Conservation (phyloP, 2,329 filamentous ascomycete species). For the Helotiales sp. region DNA sequence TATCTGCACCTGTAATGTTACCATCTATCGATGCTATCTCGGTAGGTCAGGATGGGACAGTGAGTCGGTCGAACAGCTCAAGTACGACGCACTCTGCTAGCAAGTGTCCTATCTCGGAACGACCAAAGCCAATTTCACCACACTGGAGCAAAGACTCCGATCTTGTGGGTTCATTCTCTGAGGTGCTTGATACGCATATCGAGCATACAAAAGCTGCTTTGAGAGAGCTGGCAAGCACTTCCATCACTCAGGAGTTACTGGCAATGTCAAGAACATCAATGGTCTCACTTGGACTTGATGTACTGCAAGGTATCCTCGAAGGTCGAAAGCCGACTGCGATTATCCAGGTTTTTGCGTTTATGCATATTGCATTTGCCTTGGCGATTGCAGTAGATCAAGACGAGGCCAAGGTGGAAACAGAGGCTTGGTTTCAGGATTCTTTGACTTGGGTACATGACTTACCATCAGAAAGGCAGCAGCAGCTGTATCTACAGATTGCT, state of each 20-base stretch:
- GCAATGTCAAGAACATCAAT: conserved; percentile 28
- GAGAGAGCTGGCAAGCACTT: conserved; percentile 17
- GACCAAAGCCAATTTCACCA: conserved; percentile 17
- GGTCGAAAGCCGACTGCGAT: conserved; percentile 28
- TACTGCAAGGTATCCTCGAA: conserved; percentile 25
- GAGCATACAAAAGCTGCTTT: conserved; percentile 24
- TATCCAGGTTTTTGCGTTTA: conserved; percentile 29
- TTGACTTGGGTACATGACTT: conserved; percentile 22
- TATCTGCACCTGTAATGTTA: background rate
- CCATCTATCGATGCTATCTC: background rate
- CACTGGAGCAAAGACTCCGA: conserved; percentile 22
- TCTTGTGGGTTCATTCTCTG: conserved; percentile 26
- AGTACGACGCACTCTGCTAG: conserved; percentile 18
- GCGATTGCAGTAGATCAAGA: conserved; percentile 24
- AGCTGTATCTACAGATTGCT: conserved; percentile 23
- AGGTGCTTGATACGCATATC: conserved; percentile 28
- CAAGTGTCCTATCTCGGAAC: conserved; percentile 15
- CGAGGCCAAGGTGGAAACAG: conserved; percentile 19
- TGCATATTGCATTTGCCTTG: conserved; percentile 29
- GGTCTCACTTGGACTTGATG: conserved; percentile 28
- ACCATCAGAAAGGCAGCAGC: conserved; percentile 19
- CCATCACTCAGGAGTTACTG: conserved; percentile 22
- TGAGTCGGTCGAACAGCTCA: background rate
- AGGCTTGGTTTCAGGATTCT: conserved; percentile 27
- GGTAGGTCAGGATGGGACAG: background rate